A percentile compares a stretch with the other conserved stretches of the same genome.
Evolutionary conservation across 371 early-diverging fungal genomes (phyloP).

Genomic region (Lichtheimia ornata): DNA sequence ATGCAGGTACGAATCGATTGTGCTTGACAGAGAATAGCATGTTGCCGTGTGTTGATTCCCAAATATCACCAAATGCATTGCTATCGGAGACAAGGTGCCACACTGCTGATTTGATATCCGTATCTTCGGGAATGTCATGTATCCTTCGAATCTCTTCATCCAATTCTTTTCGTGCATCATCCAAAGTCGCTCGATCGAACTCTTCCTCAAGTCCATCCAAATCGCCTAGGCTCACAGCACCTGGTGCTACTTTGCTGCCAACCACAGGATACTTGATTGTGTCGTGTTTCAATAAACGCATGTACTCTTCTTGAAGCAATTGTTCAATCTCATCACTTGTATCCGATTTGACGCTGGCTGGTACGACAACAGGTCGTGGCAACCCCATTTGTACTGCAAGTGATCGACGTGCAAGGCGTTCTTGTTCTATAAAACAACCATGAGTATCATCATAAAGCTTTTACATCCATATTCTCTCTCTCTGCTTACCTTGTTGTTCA

Average conservation of each 20-base stretch:
- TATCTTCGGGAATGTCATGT: constrained; percentile 21
- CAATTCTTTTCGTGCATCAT: constrained; percentile 47
- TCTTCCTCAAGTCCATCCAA: constrained; percentile 54
- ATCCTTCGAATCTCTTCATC: constrained; percentile 33
- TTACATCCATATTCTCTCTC: background rate
- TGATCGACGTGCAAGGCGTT: constrained; percentile 63
- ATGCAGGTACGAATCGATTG: constrained; percentile 40
- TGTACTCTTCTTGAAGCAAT: constrained; percentile 70
- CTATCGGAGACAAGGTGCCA: constrained; percentile 30
- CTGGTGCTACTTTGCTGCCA: constrained; percentile 56
- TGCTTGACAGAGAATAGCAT: constrained; percentile 44
- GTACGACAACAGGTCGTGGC: constrained; percentile 71
- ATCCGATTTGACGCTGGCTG: constrained; percentile 20
- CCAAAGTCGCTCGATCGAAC: constrained; percentile 39
- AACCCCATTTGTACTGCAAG: constrained; percentile 75
- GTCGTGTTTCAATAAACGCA: constrained; percentile 64
- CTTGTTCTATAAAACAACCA: constrained; percentile 36
- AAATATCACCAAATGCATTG: constrained; percentile 41
- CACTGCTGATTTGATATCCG: constrained; percentile 37
- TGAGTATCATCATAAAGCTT: background rate
- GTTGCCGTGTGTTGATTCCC: constrained; percentile 44
- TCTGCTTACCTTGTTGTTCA: constrained; percentile 27
- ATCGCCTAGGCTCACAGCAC: constrained; percentile 34
- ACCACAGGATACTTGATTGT: constrained; percentile 70
- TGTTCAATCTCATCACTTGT: constrained; percentile 24